Evolutionary conservation across 2,329 filamentous ascomycete genomes (phyloP).

Genomic region (Leptographium procerum): DNA sequence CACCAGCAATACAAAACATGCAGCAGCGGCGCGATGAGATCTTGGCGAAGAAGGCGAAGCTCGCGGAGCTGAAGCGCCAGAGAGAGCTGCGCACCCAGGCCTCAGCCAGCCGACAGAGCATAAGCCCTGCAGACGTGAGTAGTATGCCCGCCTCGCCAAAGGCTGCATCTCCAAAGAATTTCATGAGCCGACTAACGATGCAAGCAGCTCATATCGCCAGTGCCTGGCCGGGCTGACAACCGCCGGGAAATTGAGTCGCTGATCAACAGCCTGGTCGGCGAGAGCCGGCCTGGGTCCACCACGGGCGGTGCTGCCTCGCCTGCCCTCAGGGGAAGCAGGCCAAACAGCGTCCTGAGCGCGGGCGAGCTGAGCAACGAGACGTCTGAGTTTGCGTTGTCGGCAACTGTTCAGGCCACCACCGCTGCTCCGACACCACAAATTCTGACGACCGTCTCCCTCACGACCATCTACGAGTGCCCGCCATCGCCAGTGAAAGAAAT

Average conservation of each 20-base stretch:
- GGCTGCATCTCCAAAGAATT: background rate
- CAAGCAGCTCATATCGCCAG: constrained; percentile 53
- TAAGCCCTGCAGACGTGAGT: constrained; percentile 60
- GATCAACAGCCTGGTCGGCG: constrained; percentile 73
- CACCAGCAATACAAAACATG: constrained; percentile 21
- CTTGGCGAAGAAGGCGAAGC: constrained; percentile 89
- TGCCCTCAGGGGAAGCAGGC: constrained; percentile 59
- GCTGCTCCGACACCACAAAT: constrained; percentile 43
- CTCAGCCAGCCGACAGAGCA: constrained; percentile 54
- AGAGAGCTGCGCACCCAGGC: constrained; percentile 74
- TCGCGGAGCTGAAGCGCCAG: constrained; percentile 90
- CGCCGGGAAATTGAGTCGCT: constrained; percentile 73
- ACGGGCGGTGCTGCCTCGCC: constrained; percentile 52
- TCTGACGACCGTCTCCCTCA: constrained; percentile 60
- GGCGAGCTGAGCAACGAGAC: constrained; percentile 69
- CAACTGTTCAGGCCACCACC: constrained; percentile 18
- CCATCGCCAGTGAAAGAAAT: constrained; percentile 69
- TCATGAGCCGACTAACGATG: background rate
- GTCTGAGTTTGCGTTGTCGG: constrained; percentile 45
- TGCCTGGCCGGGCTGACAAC: constrained; percentile 55
- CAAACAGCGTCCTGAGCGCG: constrained; percentile 75
- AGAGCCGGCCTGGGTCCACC: constrained; percentile 56
- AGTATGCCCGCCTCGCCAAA: too few species aligned
- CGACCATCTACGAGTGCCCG: constrained; percentile 70
- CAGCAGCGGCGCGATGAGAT: constrained; percentile 92